These are phyloP conservation scores for Cyamopsis tetragonoloba DNA, from an alignment of 306 rosid genomes.

Conservation along the genomic window DNA sequence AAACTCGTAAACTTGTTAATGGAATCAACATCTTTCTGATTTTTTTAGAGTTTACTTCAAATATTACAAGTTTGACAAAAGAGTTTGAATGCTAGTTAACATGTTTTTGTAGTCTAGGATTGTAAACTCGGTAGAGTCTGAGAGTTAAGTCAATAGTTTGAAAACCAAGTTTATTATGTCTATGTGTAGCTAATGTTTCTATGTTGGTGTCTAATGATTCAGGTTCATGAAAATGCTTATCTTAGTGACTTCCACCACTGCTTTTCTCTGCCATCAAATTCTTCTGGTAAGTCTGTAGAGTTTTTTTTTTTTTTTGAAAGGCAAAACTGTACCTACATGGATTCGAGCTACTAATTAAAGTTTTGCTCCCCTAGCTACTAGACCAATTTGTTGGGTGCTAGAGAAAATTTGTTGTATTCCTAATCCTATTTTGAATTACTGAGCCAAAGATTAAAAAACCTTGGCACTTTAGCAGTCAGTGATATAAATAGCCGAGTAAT, in stretches of 20 bases:
- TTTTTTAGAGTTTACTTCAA: background rate
- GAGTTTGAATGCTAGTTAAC: background rate
- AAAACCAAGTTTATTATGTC: background rate
- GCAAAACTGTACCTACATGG: too few relatives aligned
- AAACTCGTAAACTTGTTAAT: background rate
- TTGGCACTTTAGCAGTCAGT: background rate
- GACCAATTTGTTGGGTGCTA: too few relatives aligned
- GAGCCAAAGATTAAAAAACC: constrained; percentile 10
- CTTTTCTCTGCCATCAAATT: constrained; percentile 72
- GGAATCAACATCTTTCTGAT: background rate
- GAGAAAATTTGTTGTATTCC: constrained; percentile 16
- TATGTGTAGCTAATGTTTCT: constrained; percentile 5
- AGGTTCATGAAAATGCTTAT: constrained; percentile 98
- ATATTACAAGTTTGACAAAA: background rate
- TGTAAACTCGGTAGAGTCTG: background rate
- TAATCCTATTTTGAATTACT: background rate
- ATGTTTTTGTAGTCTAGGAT: background rate
- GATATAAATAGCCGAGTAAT: background rate
- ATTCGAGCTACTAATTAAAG: too few relatives aligned
- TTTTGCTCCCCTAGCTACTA: too few relatives aligned
- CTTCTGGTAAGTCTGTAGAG: constrained; percentile 48
- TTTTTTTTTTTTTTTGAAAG: too few relatives aligned
- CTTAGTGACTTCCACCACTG: constrained; percentile 88
- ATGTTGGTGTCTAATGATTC: constrained; percentile 34
- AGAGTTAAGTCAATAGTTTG: constrained; percentile 2